Base-by-base conservation (phyloP, 306 rosid species). In the Begonia peltatifolia region DNA sequence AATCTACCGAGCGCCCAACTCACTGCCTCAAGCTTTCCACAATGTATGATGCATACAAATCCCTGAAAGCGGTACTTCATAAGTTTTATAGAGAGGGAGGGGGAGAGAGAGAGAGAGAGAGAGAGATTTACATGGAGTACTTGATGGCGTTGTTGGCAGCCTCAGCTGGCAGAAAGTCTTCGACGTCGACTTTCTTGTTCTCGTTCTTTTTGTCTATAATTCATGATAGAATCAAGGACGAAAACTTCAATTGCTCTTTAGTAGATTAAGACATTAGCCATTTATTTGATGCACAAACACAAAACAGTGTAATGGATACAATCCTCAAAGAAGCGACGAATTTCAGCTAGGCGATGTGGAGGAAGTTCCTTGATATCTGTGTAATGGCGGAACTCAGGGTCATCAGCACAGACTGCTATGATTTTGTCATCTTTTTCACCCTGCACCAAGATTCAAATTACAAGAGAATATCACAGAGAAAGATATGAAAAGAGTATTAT, bases 401-500 rank as follows among this genome's bases (percentile, higher is more conserved):
- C 99, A 61, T 90, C 95, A 17, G 94, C 95, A 66, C 99, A 90
- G 42, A 90, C 99, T 53, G 99, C 99, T 65, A 90, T 90, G 57
- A 90, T 90, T 63, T 90, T 90, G 82, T 90, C 99, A 90, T 90
- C 99, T 71, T 70, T 83, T 68, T 90, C 99, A 38, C 99, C 99
- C 94, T 90, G 74, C 56, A 75, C 49, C 60, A 68, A 47, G 61
- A 59, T 52, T 47, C 43, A 12, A 7, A 11, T 58, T 14, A 22
- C 11, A 10, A 47, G 13, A 14, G 8, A 14, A 57, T n/a, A 44
- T 22, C n/a, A 44, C 10, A 15, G 14, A 44, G 9, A 11, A 10
- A 44, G 48, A n/a, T 3, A 6, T 59, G 23, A 46, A 12, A 57
- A 25, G 30, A 56, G 6, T n/a, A 44, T 59, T 15, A 46, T 11